phyloP scores from a whole-genome alignment of 2,329 filamentous ascomycete genomes.

The Arthrobotrys conoides region DNA sequence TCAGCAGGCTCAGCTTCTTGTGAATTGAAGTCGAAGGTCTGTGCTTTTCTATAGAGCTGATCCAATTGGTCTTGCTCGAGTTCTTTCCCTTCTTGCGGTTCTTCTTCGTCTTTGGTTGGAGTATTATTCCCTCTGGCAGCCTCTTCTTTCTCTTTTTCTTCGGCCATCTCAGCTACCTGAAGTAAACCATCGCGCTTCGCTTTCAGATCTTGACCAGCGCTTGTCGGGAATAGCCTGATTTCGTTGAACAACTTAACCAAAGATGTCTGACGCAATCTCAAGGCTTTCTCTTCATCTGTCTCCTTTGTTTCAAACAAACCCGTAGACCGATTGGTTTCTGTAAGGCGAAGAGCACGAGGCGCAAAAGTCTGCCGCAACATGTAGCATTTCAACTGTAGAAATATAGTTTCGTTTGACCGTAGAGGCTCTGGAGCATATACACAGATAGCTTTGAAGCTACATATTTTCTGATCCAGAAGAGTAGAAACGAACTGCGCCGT shows the following conservation, averaged over 20 bases:
- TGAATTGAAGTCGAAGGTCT: slow-evolving; percentile 95
- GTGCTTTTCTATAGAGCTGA: slow-evolving; percentile 92
- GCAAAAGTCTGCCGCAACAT: slow-evolving; percentile 82
- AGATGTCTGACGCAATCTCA: slow-evolving; percentile 87
- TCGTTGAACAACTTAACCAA: slow-evolving; percentile 91
- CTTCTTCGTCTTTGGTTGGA: slow-evolving; percentile 71
- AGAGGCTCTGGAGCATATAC: slow-evolving; percentile 89
- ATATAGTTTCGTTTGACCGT: slow-evolving; percentile 93
- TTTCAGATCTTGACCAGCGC: slow-evolving; percentile 77
- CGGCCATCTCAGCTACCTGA: slow-evolving; percentile 87
- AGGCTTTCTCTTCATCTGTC: slow-evolving; percentile 83
- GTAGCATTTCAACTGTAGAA: slow-evolving; percentile 85
- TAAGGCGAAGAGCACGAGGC: slow-evolving; percentile 73
- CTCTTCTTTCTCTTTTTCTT: slow-evolving; percentile 77
- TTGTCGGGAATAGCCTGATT: slow-evolving; percentile 83
- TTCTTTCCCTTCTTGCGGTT: slow-evolving; percentile 86
- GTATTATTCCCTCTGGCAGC: slow-evolving; percentile 41
- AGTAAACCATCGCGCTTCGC: slow-evolving; percentile 80
- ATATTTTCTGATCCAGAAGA: slow-evolving; percentile 89
- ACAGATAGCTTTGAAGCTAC: slow-evolving; percentile 86
- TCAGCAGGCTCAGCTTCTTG: slow-evolving; percentile 86
- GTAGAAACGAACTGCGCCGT: slow-evolving; percentile 92
- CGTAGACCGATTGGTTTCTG: slow-evolving; percentile 79
- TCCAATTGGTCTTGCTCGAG: slow-evolving; percentile 96
- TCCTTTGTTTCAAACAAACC: slow-evolving; percentile 88